phyloP scores from a whole-genome alignment of 257 asterid genomes.

The Lavandula angustifolia region DNA sequence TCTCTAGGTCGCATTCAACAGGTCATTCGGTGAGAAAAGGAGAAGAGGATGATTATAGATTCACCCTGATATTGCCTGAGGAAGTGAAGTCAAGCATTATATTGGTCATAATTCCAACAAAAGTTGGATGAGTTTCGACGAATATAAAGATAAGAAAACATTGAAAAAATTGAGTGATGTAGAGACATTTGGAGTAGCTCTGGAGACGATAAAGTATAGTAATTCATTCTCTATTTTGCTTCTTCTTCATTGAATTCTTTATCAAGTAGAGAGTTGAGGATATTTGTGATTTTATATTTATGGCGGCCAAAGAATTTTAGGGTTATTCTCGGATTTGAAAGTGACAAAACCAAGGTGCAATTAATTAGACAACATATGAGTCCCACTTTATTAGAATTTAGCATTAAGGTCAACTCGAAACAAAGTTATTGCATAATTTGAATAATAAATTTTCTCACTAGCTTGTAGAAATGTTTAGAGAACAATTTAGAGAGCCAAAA shows the following conservation, averaged over 20 bases:
- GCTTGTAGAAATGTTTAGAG: too few relatives aligned
- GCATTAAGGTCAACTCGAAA: too few relatives aligned
- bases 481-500: too few relatives aligned
- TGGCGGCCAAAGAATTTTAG: too few relatives aligned
- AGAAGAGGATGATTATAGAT: constrained; percentile 54
- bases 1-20: constrained; percentile 69
- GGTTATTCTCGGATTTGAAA: too few relatives aligned
- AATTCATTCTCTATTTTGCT: neutral
- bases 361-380: too few relatives aligned
- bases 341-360: too few relatives aligned
- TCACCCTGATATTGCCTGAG: constrained; percentile 67
- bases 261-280: neutral
- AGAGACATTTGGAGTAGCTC: constrained; percentile 37
- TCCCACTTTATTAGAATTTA: too few relatives aligned
- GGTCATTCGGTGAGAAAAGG: constrained; percentile 67
- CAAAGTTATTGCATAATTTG: too few relatives aligned
- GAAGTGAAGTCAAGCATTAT: constrained; percentile 55
- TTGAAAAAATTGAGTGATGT: constrained; percentile 35
- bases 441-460: too few relatives aligned
- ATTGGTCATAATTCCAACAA: constrained; percentile 55
- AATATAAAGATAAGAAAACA: constrained; percentile 30
- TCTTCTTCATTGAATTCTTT: neutral
- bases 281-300: too few relatives aligned
- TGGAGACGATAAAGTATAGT: constrained; percentile 34
- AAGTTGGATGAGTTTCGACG: constrained; percentile 67